These are phyloP conservation scores for Thielaviopsis euricoi DNA, from an alignment of 2,329 filamentous ascomycete species.

Conservation along the genomic window DNA sequence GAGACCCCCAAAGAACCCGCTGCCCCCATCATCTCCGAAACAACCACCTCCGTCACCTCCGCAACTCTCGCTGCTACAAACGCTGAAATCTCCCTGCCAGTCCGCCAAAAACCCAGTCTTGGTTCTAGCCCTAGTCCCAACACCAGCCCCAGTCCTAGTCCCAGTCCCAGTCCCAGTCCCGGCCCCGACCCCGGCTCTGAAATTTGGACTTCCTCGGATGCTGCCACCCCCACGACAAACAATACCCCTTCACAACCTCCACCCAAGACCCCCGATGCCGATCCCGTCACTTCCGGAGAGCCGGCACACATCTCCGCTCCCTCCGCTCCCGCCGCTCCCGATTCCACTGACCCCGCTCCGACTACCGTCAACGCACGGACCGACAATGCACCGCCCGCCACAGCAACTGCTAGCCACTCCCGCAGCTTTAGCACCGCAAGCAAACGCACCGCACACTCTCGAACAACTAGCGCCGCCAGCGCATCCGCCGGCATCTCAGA, in stretches of 20 bases:
- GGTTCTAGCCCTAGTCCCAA: background rate
- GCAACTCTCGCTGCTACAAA: background rate
- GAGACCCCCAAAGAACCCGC: background rate
- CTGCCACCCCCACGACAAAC: background rate
- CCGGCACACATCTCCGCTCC: background rate
- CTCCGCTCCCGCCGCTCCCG: background rate
- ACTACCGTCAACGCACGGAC: background rate
- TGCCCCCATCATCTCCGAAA: background rate
- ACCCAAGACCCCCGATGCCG: constrained; percentile 2
- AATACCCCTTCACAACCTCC: background rate
- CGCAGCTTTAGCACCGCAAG: constrained; percentile 10
- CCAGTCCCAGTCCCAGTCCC: background rate
- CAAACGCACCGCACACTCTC: constrained; percentile 17
- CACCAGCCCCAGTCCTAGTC: no score
- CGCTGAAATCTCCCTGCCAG: background rate
- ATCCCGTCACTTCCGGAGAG: background rate
- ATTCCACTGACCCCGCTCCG: background rate
- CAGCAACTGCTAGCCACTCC: constrained; percentile 5
- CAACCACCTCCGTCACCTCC: background rate
- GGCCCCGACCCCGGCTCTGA: background rate
- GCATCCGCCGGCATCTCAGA: constrained; percentile 41
- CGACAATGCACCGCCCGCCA: background rate
- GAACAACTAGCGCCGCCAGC: constrained; percentile 25
- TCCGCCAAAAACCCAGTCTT: background rate
- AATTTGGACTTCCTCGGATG: background rate